A percentile compares a stretch with the other conserved stretches of the same genome.
Conservation (phyloP, 768 basidiomycete species). For the Suillus brevipes region DNA sequence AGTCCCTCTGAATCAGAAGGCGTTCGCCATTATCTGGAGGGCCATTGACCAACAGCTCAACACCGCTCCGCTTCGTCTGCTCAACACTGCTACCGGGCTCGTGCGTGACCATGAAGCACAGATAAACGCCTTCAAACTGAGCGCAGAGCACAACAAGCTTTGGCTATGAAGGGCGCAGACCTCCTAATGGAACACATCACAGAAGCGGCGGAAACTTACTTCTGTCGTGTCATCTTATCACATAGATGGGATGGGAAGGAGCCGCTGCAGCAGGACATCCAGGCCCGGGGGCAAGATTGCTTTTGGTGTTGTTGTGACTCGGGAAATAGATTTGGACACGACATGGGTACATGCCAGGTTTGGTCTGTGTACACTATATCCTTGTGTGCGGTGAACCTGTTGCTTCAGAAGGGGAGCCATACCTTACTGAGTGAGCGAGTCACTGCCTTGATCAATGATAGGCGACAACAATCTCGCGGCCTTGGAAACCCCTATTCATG, state of each 20-base stretch:
- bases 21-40: too few species aligned
- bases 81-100: background rate
- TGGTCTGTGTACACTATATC: too few species aligned
- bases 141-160: background rate
- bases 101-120: background rate
- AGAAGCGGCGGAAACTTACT: background rate
- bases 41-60: background rate
- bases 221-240: background rate
- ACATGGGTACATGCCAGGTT: too few species aligned
- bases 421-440: too few species aligned
- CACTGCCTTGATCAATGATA: too few species aligned
- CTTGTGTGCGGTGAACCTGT: too few species aligned
- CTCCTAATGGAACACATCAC: background rate
- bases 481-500: too few species aligned
- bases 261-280: background rate
- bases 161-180: background rate
- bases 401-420: too few species aligned
- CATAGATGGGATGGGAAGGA: background rate
- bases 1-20: background rate
- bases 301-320: too few species aligned
- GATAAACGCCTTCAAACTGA: background rate
- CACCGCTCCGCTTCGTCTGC: background rate
- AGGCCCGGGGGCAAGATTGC: background rate
- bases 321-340: too few species aligned
- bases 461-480: too few species aligned